Conservation (phyloP, 1,284 basidiomycete genomes). For the Pyrrhoderma lamaoense region DNA sequence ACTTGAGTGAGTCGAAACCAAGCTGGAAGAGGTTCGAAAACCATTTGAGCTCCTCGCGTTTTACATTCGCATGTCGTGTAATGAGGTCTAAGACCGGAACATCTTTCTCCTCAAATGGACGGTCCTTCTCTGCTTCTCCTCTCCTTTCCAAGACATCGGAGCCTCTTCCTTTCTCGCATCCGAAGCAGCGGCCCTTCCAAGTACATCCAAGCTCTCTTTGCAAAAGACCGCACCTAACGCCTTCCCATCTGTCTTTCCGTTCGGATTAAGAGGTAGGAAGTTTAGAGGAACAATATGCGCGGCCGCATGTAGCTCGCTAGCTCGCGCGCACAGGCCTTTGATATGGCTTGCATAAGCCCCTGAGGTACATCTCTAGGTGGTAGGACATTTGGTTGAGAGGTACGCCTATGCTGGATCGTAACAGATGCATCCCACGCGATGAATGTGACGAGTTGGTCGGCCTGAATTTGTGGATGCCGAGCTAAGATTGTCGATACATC, state of each 20-base stretch:
- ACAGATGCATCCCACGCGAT: constrained; percentile 33
- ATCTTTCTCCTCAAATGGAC: constrained; percentile 20
- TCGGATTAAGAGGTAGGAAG: constrained; percentile 41
- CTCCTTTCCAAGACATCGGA: too few species aligned
- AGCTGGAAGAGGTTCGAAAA: constrained; percentile 36
- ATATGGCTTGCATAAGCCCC: constrained; percentile 31
- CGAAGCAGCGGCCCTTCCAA: constrained; percentile 13
- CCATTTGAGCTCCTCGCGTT: constrained; percentile 5
- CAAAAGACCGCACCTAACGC: constrained; percentile 34
- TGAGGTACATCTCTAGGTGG: constrained; percentile 23
- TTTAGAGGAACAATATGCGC: constrained; percentile 41
- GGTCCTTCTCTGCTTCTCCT: neutral
- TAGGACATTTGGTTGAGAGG: constrained; percentile 27
- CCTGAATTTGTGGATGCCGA: constrained; percentile 40
- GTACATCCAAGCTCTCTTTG: constrained; percentile 26
- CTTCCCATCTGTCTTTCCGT: constrained; percentile 44
- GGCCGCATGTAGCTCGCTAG: constrained; percentile 48
- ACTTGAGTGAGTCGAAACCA: constrained; percentile 39
- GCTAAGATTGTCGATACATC: constrained; percentile 39
- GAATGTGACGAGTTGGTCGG: constrained; percentile 43
- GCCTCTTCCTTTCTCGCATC: neutral
- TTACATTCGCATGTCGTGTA: constrained; percentile 18
- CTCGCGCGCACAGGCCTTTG: constrained; percentile 32
- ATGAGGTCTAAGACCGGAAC: constrained; percentile 20
- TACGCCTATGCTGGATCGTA: constrained; percentile 33